A percentile compares a stretch with the other conserved stretches of the same genome.
Conservation (phyloP, 768 basidiomycete species). For the Roridomyces roridus region DNA sequence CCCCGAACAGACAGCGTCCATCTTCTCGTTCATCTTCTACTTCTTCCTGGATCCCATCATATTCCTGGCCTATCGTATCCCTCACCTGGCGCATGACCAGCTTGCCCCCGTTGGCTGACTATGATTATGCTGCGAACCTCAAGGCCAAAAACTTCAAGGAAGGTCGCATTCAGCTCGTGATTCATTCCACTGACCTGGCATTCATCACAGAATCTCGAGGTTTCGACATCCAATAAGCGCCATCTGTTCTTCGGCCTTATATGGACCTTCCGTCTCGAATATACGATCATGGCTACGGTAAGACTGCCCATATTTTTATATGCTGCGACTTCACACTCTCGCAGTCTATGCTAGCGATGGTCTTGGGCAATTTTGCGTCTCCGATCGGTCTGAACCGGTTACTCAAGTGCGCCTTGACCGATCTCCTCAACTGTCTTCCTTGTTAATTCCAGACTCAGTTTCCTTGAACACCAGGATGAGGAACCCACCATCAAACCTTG, state of each 20-base stretch:
- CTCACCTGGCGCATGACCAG: constrained; percentile 49
- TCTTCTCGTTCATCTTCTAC: constrained; percentile 50
- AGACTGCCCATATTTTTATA: no score
- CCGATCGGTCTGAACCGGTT: constrained; percentile 51
- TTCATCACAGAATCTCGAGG: constrained; percentile 16
- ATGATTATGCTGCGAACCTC: constrained; percentile 45
- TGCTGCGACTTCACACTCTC: neutral
- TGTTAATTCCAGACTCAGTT: constrained; percentile 37
- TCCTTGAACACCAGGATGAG: constrained; percentile 61
- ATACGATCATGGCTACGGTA: constrained; percentile 26
- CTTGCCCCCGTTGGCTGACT: constrained; percentile 69
- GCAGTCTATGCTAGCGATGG: constrained; percentile 33
- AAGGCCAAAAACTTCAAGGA: constrained; percentile 39
- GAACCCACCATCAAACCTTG: constrained; percentile 63
- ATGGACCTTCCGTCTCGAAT: constrained; percentile 38
- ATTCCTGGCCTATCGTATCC: constrained; percentile 44
- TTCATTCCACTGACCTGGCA: neutral
- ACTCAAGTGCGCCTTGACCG: constrained; percentile 46
- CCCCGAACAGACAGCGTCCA: constrained; percentile 58
- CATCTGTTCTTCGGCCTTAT: constrained; percentile 51
- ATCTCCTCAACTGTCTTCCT: no score
- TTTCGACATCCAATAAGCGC: constrained; percentile 14
- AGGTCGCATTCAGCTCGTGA: constrained; percentile 22
- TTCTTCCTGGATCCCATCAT: constrained; percentile 62
- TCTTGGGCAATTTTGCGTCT: constrained; percentile 37